phyloP scores from a whole-genome alignment of 768 basidiomycete species.

The Lactarius akahatsu region DNA sequence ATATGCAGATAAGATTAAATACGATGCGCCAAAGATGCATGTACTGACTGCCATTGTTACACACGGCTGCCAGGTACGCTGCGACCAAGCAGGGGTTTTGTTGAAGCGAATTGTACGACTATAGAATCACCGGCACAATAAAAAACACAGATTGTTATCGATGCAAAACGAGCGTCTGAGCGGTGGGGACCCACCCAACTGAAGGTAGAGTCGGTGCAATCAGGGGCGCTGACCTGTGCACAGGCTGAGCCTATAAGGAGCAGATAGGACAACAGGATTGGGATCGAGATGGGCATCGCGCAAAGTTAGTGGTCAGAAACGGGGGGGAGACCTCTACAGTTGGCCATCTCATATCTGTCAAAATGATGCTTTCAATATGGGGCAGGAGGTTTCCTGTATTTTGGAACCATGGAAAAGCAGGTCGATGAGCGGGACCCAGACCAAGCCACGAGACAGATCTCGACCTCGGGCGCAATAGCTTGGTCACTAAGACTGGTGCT shows the following conservation, averaged over 20 bases:
- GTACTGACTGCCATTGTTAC: conserved; percentile 22
- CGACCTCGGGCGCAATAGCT: not conserved
- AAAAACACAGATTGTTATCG: not conserved
- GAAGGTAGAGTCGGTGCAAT: not conserved
- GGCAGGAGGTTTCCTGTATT: not conserved
- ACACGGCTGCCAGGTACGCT: conserved; percentile 7
- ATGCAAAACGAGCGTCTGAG: not conserved
- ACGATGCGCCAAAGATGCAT: not conserved
- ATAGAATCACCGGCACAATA: not conserved
- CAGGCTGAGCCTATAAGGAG: not conserved
- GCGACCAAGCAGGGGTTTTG: conserved; percentile 19
- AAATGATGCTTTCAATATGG: not conserved
- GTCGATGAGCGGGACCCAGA: not conserved
- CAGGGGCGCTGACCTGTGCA: conserved; percentile 11
- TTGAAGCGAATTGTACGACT: conserved; percentile 21
- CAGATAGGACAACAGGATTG: not conserved
- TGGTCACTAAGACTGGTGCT: too few species aligned
- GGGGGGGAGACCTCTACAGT: not conserved
- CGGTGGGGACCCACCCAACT: conserved; percentile 21
- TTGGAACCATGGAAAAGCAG: not conserved
- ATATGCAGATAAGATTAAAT: not conserved
- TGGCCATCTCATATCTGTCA: conserved; percentile 1
- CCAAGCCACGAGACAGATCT: not conserved
- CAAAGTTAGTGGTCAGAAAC: not conserved
- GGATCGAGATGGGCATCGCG: not conserved